Conservation (phyloP, 2,329 filamentous ascomycete genomes). For the Fragosphaeria purpurea region DNA sequence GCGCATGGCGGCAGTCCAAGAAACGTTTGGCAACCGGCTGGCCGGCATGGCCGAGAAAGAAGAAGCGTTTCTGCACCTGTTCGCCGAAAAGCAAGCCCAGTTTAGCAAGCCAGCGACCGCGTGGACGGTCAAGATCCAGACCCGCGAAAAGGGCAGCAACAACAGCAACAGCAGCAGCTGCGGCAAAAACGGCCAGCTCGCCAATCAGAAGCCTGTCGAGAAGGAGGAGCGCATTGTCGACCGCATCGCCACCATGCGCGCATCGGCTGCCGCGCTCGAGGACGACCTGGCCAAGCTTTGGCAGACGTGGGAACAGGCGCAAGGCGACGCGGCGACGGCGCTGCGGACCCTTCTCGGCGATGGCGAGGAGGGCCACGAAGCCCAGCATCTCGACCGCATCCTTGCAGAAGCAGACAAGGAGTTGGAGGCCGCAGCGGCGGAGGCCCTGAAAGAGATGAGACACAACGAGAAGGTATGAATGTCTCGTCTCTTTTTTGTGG, state of each 20-base stretch:
- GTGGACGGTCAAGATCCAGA: conserved; percentile 11
- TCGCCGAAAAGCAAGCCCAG: conserved; percentile 1
- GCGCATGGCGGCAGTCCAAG: conserved; percentile 4
- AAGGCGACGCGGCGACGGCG: conserved; percentile 29
- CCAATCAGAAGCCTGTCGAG: background rate
- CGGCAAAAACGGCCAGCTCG: background rate
- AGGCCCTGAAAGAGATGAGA: conserved; percentile 5
- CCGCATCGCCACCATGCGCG: conserved; percentile 7
- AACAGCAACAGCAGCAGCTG: background rate
- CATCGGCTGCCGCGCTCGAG: conserved; percentile 7
- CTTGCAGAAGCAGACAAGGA: conserved; percentile 7
- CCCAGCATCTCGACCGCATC: background rate
- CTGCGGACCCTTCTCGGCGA: conserved; percentile 3
- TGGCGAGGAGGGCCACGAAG: background rate
- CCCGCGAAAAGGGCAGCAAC: background rate
- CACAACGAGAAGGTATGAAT: conserved; percentile 13
- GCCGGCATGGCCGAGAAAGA: conserved; percentile 3
- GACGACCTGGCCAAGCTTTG: conserved; percentile 11
- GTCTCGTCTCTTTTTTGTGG: too few species aligned
- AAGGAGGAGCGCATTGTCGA: conserved; percentile 9
- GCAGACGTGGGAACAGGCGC: conserved; percentile 26
- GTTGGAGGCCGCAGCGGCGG: background rate
- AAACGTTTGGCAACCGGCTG: conserved; percentile 7
- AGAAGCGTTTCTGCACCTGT: background rate
- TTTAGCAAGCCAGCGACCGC: conserved; percentile 5